Evolutionary conservation across 352 stramenopile genomes (phyloP), one percentile per base, ranked within the genome.

Genomic region (Pythium rishiriense): DNA sequence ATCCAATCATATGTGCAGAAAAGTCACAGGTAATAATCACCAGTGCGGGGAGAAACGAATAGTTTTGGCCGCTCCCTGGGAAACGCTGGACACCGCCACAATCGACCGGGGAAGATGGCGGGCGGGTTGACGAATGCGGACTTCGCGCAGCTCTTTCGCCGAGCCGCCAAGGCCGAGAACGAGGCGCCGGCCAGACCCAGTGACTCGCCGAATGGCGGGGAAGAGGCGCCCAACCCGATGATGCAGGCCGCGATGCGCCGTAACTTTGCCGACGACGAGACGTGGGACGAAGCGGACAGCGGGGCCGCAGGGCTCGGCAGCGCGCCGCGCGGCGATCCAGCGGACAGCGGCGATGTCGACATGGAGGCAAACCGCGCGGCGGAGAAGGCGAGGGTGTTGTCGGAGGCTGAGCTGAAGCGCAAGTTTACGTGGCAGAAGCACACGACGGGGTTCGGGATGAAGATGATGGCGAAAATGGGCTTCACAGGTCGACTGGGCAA

Each of bases 401-500:
- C 52, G 19, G 62, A 72, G 37, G 53, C 58, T 0, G 61, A 73
- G 45, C 15, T 73, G 50, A 63, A 68, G 59, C 58, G 68, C 52
- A 82, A 72, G 39, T 87, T 77, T 57, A 53, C 70, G 37, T 99
- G 96, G 96, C 87, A 98, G 79, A 98, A 98, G 72, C 96, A 99
- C 76, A 98, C 95, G 17, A 98, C 97, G 64, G 96, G 95, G 25
- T 98, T 99, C 63, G 96, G 95, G 12, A 88, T 94, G 59, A 98
- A 98, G 73, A 90, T 99, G 74, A 73, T 99, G 52, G 70, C 87
- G 25, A 99, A 98, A 74, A 98, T 99, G 93, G 96, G 96, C 43
- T 99, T 98, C 66, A 91, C 78, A 19, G 95, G 94, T 15, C 93
- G 95, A 21, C 71, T 99, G 25, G 95, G 95, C 26, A 97, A 96